Conservation (phyloP, 2,329 filamentous ascomycete genomes). For the Aspergillaceae sp. region DNA sequence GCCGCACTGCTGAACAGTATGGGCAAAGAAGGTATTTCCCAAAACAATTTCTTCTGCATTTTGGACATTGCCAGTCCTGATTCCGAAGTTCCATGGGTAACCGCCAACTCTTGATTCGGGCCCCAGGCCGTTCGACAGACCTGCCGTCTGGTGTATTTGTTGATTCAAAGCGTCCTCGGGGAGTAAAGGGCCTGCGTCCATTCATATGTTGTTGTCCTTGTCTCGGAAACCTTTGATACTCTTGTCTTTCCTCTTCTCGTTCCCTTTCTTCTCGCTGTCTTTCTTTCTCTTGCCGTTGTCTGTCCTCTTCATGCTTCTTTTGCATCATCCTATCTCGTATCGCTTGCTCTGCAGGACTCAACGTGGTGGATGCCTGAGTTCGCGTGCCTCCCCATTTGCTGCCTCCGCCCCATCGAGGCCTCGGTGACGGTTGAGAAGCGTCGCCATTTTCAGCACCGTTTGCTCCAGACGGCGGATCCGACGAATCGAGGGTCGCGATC, state of each 20-base stretch:
- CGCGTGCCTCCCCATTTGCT: too few relatives aligned
- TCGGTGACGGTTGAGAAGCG: too few relatives aligned
- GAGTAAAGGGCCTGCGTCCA: conserved; percentile 1
- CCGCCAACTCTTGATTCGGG: conserved; percentile 1
- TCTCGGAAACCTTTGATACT: background rate
- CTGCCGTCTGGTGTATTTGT: background rate
- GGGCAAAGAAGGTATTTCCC: conserved; percentile 17
- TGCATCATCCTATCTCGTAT: conserved; percentile 20
- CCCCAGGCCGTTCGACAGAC: too few relatives aligned
- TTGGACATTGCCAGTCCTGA: conserved; percentile 22
- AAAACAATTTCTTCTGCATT: conserved; percentile 14
- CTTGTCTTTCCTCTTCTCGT: background rate
- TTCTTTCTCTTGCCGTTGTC: too few relatives aligned
- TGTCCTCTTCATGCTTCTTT: background rate
- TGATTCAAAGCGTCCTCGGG: background rate
- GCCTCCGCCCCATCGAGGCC: too few relatives aligned
- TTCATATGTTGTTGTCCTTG: background rate
- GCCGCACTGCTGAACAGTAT: conserved; percentile 11
- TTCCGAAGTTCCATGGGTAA: background rate
- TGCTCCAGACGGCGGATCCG: conserved; percentile 16
- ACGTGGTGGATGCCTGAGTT: conserved; percentile 12
- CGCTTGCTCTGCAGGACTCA: conserved; percentile 26
- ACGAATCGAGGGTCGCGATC: conserved; percentile 17
- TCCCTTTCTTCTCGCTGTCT: conserved; percentile 1
- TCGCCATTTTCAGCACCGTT: conserved; percentile 1